Percentiles rank a stretch among this genome's conserved stretches.
These are phyloP conservation scores for Pythium folliculosum DNA, from an alignment of 352 stramenopile genomes.

Conservation along the genomic window DNA sequence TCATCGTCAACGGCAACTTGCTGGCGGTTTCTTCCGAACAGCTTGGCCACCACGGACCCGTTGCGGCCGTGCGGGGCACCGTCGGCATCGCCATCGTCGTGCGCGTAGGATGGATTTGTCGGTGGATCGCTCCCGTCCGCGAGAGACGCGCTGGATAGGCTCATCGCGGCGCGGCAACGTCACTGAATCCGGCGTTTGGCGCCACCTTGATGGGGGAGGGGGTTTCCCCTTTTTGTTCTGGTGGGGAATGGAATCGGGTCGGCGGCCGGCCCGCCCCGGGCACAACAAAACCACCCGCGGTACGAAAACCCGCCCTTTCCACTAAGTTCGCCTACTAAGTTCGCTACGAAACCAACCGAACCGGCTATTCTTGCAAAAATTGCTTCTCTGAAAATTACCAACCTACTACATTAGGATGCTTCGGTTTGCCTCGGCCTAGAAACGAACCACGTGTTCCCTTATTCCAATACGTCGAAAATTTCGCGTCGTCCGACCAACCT, in stretches of 20 bases:
- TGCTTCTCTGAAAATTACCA: too few relatives aligned
- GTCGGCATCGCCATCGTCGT: neutral
- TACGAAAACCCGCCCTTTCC: constrained; percentile 1
- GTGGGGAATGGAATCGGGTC: neutral
- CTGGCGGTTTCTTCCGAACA: constrained; percentile 18
- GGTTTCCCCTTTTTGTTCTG: constrained; percentile 16
- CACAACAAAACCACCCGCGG: neutral
- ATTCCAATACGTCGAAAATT: too few relatives aligned
- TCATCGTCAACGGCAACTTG: constrained; percentile 9
- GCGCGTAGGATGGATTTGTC: neutral
- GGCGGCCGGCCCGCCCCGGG: neutral
- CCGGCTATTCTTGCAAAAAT: neutral
- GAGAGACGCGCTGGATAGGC: neutral
- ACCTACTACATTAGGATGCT: too few relatives aligned
- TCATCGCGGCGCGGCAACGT: constrained; percentile 11
- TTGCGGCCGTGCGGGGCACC: neutral
- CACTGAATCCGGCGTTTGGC: constrained; percentile 2
- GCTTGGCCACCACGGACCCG: constrained; percentile 17
- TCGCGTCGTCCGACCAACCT: neutral
- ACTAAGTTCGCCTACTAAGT: constrained; percentile 19
- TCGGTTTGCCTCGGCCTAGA: too few relatives aligned
- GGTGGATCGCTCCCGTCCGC: neutral
- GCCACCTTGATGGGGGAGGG: constrained; percentile 9
- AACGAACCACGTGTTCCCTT: too few relatives aligned
- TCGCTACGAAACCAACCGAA: neutral